A percentile compares a stretch with the other conserved stretches of the same genome.
These are phyloP conservation scores for Plasmodium cynomolgi DNA, from an alignment of 169 alveolate species.

Conservation along the genomic window DNA sequence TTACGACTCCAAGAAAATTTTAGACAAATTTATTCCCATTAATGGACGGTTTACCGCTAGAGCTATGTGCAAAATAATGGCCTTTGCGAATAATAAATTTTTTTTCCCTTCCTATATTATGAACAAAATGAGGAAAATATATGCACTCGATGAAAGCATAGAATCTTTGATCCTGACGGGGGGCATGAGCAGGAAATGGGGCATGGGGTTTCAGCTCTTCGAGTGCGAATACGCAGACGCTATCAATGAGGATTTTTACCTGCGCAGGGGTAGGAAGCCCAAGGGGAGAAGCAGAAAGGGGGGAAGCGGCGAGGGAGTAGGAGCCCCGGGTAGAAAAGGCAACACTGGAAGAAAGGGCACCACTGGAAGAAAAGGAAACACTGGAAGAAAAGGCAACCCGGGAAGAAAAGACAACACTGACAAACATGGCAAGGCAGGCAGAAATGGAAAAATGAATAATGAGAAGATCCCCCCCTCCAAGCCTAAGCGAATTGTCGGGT, in stretches of 20 bases:
- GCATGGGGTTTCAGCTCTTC: slow-evolving; percentile 78
- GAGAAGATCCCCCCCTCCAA: background rate
- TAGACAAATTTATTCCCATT: slow-evolving; percentile 78
- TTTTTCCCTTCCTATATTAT: slow-evolving; percentile 70
- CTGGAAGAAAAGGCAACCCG: background rate
- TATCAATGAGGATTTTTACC: slow-evolving; percentile 53
- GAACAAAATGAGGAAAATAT: slow-evolving; percentile 46
- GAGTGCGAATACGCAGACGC: slow-evolving; percentile 74
- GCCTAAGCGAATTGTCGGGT: slow-evolving; percentile 64
- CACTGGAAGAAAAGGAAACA: background rate
- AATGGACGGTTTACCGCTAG: slow-evolving; percentile 78
- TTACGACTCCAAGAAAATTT: slow-evolving; percentile 77
- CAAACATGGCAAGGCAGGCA: background rate
- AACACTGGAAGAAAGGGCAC: background rate
- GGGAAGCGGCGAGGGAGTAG: background rate
- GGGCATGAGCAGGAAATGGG: slow-evolving; percentile 81
- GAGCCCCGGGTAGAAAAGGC: background rate
- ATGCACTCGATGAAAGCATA: slow-evolving; percentile 72
- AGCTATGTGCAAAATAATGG: slow-evolving; percentile 75
- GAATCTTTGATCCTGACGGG: slow-evolving; percentile 76
- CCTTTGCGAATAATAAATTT: slow-evolving; percentile 49
- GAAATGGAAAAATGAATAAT: background rate
- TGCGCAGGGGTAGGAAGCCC: background rate
- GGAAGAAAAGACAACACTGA: background rate
- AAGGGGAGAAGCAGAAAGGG: background rate